These are phyloP conservation scores for Didymosphaeria variabile DNA, from an alignment of 2,329 filamentous ascomycete species.

Conservation along the genomic window DNA sequence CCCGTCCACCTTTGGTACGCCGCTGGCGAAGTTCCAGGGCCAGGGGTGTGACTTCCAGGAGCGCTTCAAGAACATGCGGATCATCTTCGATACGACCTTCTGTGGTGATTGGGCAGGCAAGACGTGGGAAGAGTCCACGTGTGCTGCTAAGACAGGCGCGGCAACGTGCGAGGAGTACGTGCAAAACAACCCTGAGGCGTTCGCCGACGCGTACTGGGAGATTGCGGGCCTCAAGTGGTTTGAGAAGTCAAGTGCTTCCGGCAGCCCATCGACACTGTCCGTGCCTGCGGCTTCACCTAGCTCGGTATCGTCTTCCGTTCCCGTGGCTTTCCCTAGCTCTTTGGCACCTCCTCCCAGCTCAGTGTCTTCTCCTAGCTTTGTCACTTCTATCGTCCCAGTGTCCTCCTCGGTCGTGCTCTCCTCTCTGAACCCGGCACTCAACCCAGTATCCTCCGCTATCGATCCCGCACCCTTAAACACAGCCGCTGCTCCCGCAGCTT, in stretches of 20 bases:
- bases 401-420: not conserved
- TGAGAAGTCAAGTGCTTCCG: constrained; percentile 10
- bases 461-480: not conserved
- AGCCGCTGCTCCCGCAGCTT: not conserved
- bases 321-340: not conserved
- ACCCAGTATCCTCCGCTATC: not conserved
- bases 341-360: not conserved
- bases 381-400: not conserved
- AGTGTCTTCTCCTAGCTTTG: not conserved
- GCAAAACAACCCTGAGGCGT: constrained; percentile 38
- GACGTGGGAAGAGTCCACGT: constrained; percentile 61
- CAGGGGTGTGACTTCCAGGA: constrained; percentile 56
- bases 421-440: not conserved
- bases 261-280: not conserved
- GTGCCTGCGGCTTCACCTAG: not conserved
- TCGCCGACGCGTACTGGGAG: constrained; percentile 47
- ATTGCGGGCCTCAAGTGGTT: constrained; percentile 43
- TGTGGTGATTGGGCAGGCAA: constrained; percentile 64
- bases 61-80: constrained; percentile 39
- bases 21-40: constrained; percentile 52
- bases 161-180: constrained; percentile 52
- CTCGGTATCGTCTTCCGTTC: not conserved
- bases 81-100: constrained; percentile 61
- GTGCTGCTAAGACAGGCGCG: constrained; percentile 55
- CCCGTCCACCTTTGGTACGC: constrained; percentile 32